Evolutionary conservation across 1,284 basidiomycete species (phyloP).

Genomic region (Ganoderma leucocontextum): DNA sequence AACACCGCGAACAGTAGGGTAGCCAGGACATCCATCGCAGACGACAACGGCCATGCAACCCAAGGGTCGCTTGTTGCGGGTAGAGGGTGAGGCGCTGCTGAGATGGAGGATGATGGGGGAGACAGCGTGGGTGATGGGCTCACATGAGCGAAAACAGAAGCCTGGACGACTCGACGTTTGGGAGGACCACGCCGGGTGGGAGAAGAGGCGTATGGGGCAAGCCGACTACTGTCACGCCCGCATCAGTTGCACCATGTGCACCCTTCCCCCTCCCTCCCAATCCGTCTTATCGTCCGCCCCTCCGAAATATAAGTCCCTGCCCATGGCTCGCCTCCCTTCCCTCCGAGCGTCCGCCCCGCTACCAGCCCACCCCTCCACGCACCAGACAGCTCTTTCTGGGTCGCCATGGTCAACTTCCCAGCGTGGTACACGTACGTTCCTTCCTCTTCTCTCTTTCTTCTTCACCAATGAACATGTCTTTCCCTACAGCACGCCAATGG

Average conservation of each 20-base stretch:
- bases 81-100: neutral
- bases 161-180: neutral
- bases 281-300: slow-evolving; percentile 30
- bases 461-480: neutral
- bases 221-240: slow-evolving; percentile 13
- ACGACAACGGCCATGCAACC: neutral
- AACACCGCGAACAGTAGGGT: neutral
- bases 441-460: neutral
- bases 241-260: slow-evolving; percentile 33
- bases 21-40: neutral
- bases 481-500: slow-evolving; percentile 45
- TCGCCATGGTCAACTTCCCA: slow-evolving; percentile 39
- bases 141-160: slow-evolving; percentile 11
- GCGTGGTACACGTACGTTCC: slow-evolving; percentile 43
- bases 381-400: slow-evolving; percentile 9
- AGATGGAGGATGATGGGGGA: neutral
- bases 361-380: slow-evolving; percentile 12
- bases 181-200: slow-evolving; percentile 9
- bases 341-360: slow-evolving; percentile 27
- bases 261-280: slow-evolving; percentile 11
- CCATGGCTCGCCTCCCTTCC: neutral
- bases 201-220: slow-evolving; percentile 2
- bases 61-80: neutral
- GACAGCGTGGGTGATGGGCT: slow-evolving; percentile 13
- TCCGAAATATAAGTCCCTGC: slow-evolving; percentile 23